A percentile compares a stretch with the other conserved stretches of the same genome.
phyloP scores from a whole-genome alignment of 139 green algal species.

The Eudorina sp. region DNA sequence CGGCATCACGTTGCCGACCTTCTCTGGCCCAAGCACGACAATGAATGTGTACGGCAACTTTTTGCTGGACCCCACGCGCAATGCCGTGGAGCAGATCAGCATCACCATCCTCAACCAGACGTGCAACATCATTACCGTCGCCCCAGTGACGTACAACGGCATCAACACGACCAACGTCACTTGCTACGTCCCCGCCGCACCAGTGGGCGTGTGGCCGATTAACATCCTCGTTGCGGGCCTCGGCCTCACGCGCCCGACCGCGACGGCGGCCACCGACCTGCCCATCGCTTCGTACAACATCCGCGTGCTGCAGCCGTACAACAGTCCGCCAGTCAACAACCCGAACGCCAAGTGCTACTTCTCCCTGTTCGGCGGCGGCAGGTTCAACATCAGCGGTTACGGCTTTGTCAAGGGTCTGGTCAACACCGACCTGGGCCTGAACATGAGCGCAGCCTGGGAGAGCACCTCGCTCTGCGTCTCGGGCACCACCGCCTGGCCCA shows the following conservation, averaged over 20 bases:
- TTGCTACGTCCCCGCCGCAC: neutral
- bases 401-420: constrained; percentile 33
- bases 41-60: constrained; percentile 17
- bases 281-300: neutral
- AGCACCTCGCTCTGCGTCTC: neutral
- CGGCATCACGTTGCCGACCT: neutral
- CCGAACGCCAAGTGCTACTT: neutral
- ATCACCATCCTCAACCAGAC: neutral
- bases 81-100: neutral
- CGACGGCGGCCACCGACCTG: neutral
- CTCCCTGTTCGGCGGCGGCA: constrained; percentile 39
- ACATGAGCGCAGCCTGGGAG: neutral
- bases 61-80: neutral
- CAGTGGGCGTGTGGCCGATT: constrained; percentile 27
- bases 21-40: neutral
- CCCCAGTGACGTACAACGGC: neutral
- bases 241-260: constrained; percentile 7
- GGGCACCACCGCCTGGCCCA: neutral
- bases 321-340: neutral
- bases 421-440: neutral
- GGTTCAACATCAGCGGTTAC: neutral
- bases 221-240: constrained; percentile 6
- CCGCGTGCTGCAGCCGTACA: neutral
- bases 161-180: constrained; percentile 13
- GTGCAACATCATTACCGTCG: neutral